Evolutionary conservation across 2,329 filamentous ascomycete genomes (phyloP), one percentile per base, ranked within the genome.

Genomic region (Blastomyces emzantsi): DNA sequence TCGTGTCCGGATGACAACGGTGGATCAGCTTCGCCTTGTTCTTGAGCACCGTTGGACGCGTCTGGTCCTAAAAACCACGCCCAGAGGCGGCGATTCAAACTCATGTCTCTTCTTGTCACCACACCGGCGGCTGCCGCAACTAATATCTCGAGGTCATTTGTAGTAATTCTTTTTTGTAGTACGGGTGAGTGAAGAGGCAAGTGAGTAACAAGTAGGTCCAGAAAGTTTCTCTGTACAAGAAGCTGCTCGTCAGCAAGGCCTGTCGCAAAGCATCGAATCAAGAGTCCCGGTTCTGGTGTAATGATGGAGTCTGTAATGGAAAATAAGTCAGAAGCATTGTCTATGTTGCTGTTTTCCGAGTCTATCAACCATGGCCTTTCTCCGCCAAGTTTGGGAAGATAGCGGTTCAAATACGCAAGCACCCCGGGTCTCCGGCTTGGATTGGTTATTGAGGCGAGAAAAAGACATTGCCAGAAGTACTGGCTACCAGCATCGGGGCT

Each of bases 391-490:
- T 83, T 88, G 25, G 95, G 94, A 39, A 99, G 79, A 70, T 86
- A 86, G 64, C 92, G 87, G 59, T 85, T 82, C 51, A 99, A 80
- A 74, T 95, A 99, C 41, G 92, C 92, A 64, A 99, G 80, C 49
- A 92, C 92, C 33, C 94, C 94, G 67, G 90, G 87, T 63, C 94
- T 86, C 65, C 93, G 84, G 65, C 87, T 92, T 52, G 90, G 85
- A 70, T 92, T 93, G 0, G 94, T 97, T 65, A 99, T 94, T 22
- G 90, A 89, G 11, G 93, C 91, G 22, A 99, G 80, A 71, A 99
- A 97, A 72, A 99, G 89, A 74, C 92, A 97, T 77, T 99, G 94
- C 94, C 94, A 99, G 74, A 97, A 99, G 75, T 94, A 97, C 67
- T 90, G 90, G 68, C 92, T 90, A 11, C 87, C 86, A 9, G 82